Conservation (phyloP, 2,329 filamentous ascomycete genomes). For the Scortechinia acanthostroma region DNA sequence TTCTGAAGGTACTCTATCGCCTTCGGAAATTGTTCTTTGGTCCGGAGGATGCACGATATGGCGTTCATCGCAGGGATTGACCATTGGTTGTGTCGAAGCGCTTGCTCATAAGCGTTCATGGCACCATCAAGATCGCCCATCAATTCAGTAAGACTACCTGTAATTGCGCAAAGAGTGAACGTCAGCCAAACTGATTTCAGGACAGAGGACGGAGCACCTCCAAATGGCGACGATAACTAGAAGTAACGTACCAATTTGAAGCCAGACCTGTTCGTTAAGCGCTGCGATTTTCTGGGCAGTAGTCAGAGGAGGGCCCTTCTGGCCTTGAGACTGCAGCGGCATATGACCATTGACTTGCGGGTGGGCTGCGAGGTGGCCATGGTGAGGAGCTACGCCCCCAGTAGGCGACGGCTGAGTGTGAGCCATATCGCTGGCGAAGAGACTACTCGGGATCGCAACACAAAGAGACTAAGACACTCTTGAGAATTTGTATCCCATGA, state of each 20-base stretch:
- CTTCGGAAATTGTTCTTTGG: constrained; percentile 86
- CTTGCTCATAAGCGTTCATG: constrained; percentile 83
- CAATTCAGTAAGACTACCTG: constrained; percentile 79
- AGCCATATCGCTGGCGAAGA: not conserved
- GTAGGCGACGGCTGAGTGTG: constrained; percentile 1
- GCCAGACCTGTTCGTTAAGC: constrained; percentile 84
- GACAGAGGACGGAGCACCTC: constrained; percentile 8
- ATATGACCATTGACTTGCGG: not conserved
- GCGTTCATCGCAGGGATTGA: constrained; percentile 89
- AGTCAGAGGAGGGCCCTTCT: not conserved
- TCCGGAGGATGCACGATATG: constrained; percentile 84
- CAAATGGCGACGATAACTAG: constrained; percentile 5
- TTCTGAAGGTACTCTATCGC: constrained; percentile 88
- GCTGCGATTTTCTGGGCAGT: constrained; percentile 44
- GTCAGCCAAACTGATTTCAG: constrained; percentile 7
- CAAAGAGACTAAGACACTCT: too few relatives aligned
- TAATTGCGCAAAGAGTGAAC: constrained; percentile 12
- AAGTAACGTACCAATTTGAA: constrained; percentile 72
- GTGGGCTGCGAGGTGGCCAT: not conserved
- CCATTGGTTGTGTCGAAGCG: constrained; percentile 77
- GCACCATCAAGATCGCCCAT: constrained; percentile 85
- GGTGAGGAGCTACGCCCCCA: not conserved
- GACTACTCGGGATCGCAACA: too few relatives aligned
- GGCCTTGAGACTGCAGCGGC: not conserved
- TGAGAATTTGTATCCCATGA: too few relatives aligned